Percentiles rank a stretch among this genome's conserved stretches.
Evolutionary conservation across 1,139 yeast species (phyloP).

Genomic region (Candida pseudocylindracea): DNA sequence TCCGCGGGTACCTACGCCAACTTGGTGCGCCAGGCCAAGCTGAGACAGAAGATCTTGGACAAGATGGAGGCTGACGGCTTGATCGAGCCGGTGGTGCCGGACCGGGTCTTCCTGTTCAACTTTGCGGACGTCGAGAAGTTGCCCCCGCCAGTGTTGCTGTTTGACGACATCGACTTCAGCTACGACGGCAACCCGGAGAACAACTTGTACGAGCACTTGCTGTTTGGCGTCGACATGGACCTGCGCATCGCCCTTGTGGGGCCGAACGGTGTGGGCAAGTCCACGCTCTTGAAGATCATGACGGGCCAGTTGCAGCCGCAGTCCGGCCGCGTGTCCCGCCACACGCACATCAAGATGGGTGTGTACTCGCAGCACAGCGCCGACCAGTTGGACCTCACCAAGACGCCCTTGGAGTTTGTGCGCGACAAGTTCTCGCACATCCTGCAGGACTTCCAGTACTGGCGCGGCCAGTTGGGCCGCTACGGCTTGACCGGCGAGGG

Average conservation of each 20-base stretch:
- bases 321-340: conserved; percentile 88
- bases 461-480: conserved; percentile 98
- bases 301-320: conserved; percentile 85
- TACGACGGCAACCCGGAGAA: conserved; percentile 78
- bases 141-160: conserved; percentile 97
- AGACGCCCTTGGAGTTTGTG: conserved; percentile 88
- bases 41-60: conserved; percentile 97
- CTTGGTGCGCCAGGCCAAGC: conserved; percentile 95
- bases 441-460: conserved; percentile 96
- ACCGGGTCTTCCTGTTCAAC: conserved; percentile 79
- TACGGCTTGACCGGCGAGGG: conserved; percentile 98
- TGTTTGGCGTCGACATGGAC: conserved; percentile 99
- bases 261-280: conserved; percentile 98
- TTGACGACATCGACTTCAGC: conserved; percentile 84
- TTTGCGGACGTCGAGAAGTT: conserved; percentile 93
- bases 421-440: conserved; percentile 77
- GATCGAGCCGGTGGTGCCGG: conserved; percentile 81
- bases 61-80: conserved; percentile 99
- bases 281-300: conserved; percentile 88
- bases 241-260: conserved; percentile 96
- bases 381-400: conserved; percentile 89
- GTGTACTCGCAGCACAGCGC: conserved; percentile 98
- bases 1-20: conserved; percentile 99
- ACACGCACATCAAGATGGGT: conserved; percentile 94
- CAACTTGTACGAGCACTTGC: conserved; percentile 73